Conservation (phyloP, 2,329 filamentous ascomycete genomes). For the Geosmithia flava region DNA sequence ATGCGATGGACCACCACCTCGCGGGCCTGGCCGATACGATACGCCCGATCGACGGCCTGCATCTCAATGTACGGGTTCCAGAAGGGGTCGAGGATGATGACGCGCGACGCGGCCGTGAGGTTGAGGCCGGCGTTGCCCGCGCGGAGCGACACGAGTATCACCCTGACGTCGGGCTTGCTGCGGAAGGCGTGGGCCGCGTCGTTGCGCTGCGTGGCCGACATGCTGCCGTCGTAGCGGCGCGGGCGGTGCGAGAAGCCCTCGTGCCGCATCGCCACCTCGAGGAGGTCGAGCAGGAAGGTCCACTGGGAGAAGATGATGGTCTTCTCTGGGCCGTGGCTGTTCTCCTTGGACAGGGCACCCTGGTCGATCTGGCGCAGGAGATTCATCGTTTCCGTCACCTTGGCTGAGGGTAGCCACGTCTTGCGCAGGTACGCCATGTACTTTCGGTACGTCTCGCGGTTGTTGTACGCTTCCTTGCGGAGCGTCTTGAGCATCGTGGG, state of each 20-base stretch:
- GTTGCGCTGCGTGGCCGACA: constrained; percentile 59
- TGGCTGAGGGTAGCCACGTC: constrained; percentile 65
- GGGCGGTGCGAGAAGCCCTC: constrained; percentile 43
- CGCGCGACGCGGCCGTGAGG: constrained; percentile 67
- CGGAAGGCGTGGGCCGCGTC: constrained; percentile 54
- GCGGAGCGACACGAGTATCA: constrained; percentile 71
- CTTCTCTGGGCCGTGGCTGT: constrained; percentile 38
- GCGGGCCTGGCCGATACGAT: constrained; percentile 70
- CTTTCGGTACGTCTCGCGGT: constrained; percentile 48
- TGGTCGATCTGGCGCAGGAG: constrained; percentile 58
- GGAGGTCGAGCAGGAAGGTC: constrained; percentile 60
- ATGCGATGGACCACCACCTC: constrained; percentile 72
- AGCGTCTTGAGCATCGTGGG: constrained; percentile 48
- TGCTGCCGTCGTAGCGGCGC: constrained; percentile 69
- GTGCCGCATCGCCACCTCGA: constrained; percentile 62
- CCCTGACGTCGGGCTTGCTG: constrained; percentile 48
- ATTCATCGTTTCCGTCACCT: constrained; percentile 66
- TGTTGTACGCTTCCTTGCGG: constrained; percentile 54
- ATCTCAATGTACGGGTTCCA: constrained; percentile 93
- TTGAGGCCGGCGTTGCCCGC: constrained; percentile 82
- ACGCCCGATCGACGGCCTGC: constrained; percentile 81
- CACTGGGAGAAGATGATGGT: constrained; percentile 70
- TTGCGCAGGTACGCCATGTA: constrained; percentile 60
- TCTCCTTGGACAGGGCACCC: constrained; percentile 9
- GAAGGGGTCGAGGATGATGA: constrained; percentile 86